Evolutionary conservation across 2,329 filamentous ascomycete species (phyloP).

Genomic region (Cercospora berteroae): DNA sequence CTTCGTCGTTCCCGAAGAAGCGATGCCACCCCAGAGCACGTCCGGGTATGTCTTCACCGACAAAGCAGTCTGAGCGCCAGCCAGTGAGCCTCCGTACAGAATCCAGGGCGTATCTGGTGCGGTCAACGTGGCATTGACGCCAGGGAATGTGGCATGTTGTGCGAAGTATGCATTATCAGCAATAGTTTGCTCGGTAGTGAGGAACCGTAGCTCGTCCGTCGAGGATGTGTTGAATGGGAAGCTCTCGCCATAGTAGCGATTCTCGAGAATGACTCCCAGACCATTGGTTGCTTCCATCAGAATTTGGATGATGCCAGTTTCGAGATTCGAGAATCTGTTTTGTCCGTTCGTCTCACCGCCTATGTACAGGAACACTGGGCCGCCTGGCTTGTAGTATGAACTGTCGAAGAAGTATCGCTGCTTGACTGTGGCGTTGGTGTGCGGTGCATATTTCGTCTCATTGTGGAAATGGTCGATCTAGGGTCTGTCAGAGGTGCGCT

Average conservation of each 20-base stretch:
- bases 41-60: slow-evolving; percentile 56
- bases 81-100: slow-evolving; percentile 47
- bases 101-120: slow-evolving; percentile 50
- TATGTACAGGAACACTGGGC: slow-evolving; percentile 74
- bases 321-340: slow-evolving; percentile 64
- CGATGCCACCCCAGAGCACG: slow-evolving; percentile 73
- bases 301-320: slow-evolving; percentile 66
- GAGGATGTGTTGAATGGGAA: slow-evolving; percentile 50
- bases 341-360: slow-evolving; percentile 66
- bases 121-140: slow-evolving; percentile 44
- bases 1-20: slow-evolving; percentile 71
- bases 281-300: slow-evolving; percentile 55
- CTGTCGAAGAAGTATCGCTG: slow-evolving; percentile 82
- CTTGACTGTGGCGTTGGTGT: slow-evolving; percentile 65
- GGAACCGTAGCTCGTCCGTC: slow-evolving; percentile 50
- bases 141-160: slow-evolving; percentile 48
- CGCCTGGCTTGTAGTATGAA: slow-evolving; percentile 69
- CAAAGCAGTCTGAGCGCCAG: slow-evolving; percentile 47
- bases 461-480: slow-evolving; percentile 78
- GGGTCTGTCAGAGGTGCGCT: background rate
- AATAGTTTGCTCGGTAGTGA: slow-evolving; percentile 53
- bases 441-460: slow-evolving; percentile 71
- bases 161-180: slow-evolving; percentile 55
- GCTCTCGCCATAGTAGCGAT: slow-evolving; percentile 52
- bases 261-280: slow-evolving; percentile 55